phyloP scores from a whole-genome alignment of 495 filamentous ascomycete species.

The Achaetomiella virescens region DNA sequence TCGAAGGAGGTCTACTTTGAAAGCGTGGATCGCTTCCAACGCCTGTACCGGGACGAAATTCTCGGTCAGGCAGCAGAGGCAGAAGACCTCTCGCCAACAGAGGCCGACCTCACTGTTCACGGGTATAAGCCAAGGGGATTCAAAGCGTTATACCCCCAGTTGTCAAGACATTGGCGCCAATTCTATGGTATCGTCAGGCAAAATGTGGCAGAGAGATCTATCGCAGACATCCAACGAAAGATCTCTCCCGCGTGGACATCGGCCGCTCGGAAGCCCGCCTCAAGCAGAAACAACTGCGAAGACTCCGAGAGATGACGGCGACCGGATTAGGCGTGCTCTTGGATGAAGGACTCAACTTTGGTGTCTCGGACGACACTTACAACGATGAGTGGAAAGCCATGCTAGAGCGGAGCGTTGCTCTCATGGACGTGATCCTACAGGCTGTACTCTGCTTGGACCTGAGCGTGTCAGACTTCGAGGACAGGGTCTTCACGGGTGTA shows the following conservation, averaged over 20 bases:
- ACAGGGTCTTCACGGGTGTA: conserved; percentile 58
- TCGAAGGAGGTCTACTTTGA: conserved; percentile 55
- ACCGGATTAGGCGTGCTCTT: conserved; percentile 80
- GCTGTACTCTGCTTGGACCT: conserved; percentile 50
- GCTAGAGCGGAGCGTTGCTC: conserved; percentile 61
- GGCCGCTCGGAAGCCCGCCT: conserved; percentile 61
- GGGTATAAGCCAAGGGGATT: not conserved
- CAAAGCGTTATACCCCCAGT: conserved; percentile 7
- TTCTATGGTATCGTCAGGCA: conserved; percentile 77
- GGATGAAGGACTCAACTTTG: conserved; percentile 68
- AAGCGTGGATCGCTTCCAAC: conserved; percentile 43
- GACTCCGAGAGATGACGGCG: conserved; percentile 70
- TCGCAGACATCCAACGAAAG: conserved; percentile 52
- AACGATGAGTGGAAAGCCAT: conserved; percentile 62
- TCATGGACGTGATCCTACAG: conserved; percentile 75
- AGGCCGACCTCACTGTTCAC: not conserved
- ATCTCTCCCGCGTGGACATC: conserved; percentile 66
- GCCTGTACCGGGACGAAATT: conserved; percentile 14
- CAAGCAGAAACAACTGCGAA: conserved; percentile 61
- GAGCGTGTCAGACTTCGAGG: conserved; percentile 64
- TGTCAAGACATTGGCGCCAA: conserved; percentile 57
- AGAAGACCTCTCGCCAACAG: not conserved
- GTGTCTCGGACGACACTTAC: conserved; percentile 37
- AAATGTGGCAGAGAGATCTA: conserved; percentile 57
- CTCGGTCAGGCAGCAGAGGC: not conserved